Conservation (phyloP, 176 grass and related monocot species). For the barley (Hordeum vulgare) region DNA sequence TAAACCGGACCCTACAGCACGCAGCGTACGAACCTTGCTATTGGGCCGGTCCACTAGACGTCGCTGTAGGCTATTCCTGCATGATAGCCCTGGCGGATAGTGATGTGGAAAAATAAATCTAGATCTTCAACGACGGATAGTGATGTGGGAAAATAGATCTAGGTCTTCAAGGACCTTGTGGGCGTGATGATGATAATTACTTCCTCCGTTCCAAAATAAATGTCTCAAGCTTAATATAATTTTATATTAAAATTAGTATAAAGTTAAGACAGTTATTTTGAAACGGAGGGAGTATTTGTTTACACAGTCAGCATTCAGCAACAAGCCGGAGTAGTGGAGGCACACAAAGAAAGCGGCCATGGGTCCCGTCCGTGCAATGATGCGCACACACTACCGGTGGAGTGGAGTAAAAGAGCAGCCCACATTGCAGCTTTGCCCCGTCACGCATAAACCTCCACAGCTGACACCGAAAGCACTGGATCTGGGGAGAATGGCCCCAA, state of each 20-base stretch:
- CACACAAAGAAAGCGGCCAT: background rate
- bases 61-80: no score
- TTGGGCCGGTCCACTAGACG: no score
- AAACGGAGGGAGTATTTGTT: no score
- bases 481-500: conserved; percentile 38
- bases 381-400: conserved; percentile 2
- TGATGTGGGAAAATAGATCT: background rate
- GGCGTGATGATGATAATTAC: background rate
- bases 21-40: no score
- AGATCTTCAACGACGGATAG: background rate
- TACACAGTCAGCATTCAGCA: background rate
- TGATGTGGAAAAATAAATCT: background rate
- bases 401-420: conserved; percentile 14
- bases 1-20: no score
- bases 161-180: background rate
- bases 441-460: conserved; percentile 9
- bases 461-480: conserved; percentile 6
- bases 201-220: no score
- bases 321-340: background rate
- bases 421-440: conserved; percentile 10
- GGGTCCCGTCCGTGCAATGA: conserved; percentile 10
- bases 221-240: no score
- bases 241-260: no score
- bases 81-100: background rate
- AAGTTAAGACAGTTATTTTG: no score